phyloP scores from a whole-genome alignment of 345 rosid genomes.

The Erysimum cheiranthoides region DNA sequence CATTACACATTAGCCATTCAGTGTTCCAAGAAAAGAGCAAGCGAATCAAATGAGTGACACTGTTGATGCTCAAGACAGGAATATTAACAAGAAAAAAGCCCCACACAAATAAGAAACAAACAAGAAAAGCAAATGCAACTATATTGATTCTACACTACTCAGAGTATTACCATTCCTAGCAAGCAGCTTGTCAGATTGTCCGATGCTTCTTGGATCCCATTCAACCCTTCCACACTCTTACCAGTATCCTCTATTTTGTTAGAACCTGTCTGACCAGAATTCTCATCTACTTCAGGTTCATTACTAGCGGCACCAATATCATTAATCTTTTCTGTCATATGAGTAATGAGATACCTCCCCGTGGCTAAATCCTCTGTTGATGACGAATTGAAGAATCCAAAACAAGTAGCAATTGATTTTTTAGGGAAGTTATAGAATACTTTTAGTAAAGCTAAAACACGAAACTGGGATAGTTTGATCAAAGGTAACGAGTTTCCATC shows the following conservation, averaged over 20 bases:
- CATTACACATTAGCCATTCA: slow-evolving; percentile 15
- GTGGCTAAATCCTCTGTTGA: slow-evolving; percentile 58
- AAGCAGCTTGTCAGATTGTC: slow-evolving; percentile 56
- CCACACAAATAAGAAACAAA: slow-evolving; percentile 21
- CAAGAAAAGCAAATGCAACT: slow-evolving; percentile 18
- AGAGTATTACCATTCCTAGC: slow-evolving; percentile 75
- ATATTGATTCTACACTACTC: slow-evolving; percentile 19
- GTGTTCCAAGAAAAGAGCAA: slow-evolving; percentile 17
- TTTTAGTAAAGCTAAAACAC: slow-evolving; percentile 62
- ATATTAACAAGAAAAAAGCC: slow-evolving; percentile 16
- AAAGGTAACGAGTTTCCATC: slow-evolving; percentile 58
- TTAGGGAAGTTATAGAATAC: slow-evolving; percentile 73
- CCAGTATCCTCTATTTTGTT: slow-evolving; percentile 42
- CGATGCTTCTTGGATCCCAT: slow-evolving; percentile 48
- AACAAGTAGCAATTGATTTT: slow-evolving; percentile 71
- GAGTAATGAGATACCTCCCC: slow-evolving; percentile 68
- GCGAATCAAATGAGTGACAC: slow-evolving; percentile 20
- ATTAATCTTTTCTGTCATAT: slow-evolving; percentile 57
- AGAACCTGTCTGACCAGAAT: slow-evolving; percentile 49
- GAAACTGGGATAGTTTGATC: slow-evolving; percentile 66
- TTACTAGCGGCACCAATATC: slow-evolving; percentile 47
- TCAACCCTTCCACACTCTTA: slow-evolving; percentile 45
- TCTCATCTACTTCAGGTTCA: slow-evolving; percentile 50
- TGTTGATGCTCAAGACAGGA: slow-evolving; percentile 14
- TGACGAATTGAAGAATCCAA: slow-evolving; percentile 68